Base-by-base conservation (phyloP, 371 early-diverging fungal species). In the Rhizopus sp. region DNA sequence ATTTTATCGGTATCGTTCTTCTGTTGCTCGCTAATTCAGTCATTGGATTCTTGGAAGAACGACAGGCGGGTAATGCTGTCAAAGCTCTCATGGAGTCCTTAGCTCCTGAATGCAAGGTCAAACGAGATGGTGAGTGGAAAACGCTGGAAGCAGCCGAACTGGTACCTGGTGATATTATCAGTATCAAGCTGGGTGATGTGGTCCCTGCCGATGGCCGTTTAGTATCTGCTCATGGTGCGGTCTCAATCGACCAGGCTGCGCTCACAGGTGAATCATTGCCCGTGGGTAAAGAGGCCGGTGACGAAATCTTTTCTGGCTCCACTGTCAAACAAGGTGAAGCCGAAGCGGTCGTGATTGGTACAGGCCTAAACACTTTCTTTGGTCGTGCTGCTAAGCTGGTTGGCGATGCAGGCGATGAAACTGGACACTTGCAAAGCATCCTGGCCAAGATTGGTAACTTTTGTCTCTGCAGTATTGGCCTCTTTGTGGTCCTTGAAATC, bases 261-360 rank as follows among this genome's bases (percentile, higher is more conserved):
- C 70, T 92, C 30, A 92, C 91, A 16, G 93, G 93, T 40, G 93
- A 92, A 62, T 80, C 87, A 32, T 73, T 87, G 23, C 81, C 87
- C 10, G 81, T 86, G 0, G 65, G 63, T 59, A 91, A 91, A 64
- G 78, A 83, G 35, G 61, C 73, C 42, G 80, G 78, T 33, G 82
- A 85, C 39, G 82, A 85, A 63, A 73, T 88, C 47, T 82, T 83
- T 62, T 91, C 91, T 33, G 78, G 78, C 16, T 80, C 86, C 1
- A 90, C 92, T 8, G 92, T 94, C 55, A 91, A 93, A 77, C 92
- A 93, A 73, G 94, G 94, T 39, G 90, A 92, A 68, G 91, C 88
- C 23, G 78, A 77, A 53, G 93, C 91, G 23, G 74, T 93, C 7
- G 93, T 93, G 37, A 88, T 91, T 39, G 81, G 78, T 44, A 93